Evolutionary conservation across 2,329 filamentous ascomycete species (phyloP).

Genomic region (Drechslerella dactyloides): DNA sequence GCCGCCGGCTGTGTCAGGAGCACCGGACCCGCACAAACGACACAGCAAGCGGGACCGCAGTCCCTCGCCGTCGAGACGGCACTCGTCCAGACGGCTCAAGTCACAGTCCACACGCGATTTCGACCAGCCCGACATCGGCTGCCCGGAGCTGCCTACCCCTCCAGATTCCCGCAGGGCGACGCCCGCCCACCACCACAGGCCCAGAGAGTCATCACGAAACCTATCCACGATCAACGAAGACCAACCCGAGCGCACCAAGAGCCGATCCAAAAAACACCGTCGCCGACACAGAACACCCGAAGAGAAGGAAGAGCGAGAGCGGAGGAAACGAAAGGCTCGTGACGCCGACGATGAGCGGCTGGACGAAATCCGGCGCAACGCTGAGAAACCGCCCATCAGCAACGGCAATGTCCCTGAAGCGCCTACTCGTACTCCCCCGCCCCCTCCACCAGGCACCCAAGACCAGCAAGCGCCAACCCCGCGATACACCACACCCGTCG

Average conservation of each 20-base stretch:
- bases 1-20: slow-evolving; percentile 12
- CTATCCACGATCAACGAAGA: slow-evolving; percentile 45
- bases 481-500: slow-evolving; percentile 42
- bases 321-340: slow-evolving; percentile 28
- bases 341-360: slow-evolving; percentile 40
- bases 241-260: slow-evolving; percentile 20
- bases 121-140: slow-evolving; percentile 26
- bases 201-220: slow-evolving; percentile 42
- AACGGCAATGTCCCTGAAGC: slow-evolving; percentile 27
- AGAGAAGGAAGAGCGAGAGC: slow-evolving; percentile 38
- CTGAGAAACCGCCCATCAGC: slow-evolving; percentile 30
- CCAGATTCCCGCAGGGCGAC: slow-evolving; percentile 43
- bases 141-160: slow-evolving; percentile 38
- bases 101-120: slow-evolving; percentile 24
- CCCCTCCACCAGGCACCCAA: slow-evolving; percentile 19
- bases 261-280: slow-evolving; percentile 21
- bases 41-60: slow-evolving; percentile 38
- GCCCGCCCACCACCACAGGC: slow-evolving; percentile 39
- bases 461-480: slow-evolving; percentile 13
- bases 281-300: slow-evolving; percentile 33
- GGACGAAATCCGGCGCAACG: slow-evolving; percentile 34
- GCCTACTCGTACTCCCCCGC: slow-evolving; percentile 42
- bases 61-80: slow-evolving; percentile 38
- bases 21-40: slow-evolving; percentile 28
- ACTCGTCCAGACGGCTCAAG: slow-evolving; percentile 35